Evolutionary conservation across 208 protist genomes (phyloP).

Genomic region (Leishmania braziliensis): DNA sequence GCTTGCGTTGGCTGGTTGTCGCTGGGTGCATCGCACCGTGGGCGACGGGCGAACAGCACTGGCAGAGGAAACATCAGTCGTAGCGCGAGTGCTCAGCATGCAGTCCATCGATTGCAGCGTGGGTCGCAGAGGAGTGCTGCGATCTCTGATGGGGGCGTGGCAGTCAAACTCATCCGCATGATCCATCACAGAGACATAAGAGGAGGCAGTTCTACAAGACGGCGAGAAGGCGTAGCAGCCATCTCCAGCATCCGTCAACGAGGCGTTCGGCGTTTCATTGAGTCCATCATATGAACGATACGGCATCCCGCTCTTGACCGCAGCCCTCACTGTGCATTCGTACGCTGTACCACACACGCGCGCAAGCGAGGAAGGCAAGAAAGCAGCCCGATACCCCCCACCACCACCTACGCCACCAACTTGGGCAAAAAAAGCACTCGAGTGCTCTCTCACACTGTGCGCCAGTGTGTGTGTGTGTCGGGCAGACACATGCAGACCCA

Average conservation of each 20-base stretch:
- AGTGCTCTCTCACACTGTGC: neutral
- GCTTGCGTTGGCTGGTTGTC: neutral
- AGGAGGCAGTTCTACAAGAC: conserved; percentile 20
- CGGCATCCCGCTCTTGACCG: neutral
- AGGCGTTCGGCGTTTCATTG: conserved; percentile 3
- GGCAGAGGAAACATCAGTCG: neutral
- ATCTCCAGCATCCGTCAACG: neutral
- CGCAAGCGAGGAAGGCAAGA: neutral
- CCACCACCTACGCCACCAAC: neutral
- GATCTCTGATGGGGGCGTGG: conserved; percentile 16
- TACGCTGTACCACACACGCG: neutral
- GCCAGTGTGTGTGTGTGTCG: neutral
- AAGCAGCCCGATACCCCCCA: neutral
- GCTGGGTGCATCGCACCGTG: neutral
- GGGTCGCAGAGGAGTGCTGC: neutral
- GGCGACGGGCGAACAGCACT: neutral
- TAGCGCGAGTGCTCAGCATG: neutral
- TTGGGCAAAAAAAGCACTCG: neutral
- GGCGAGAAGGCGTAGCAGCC: conserved; percentile 36
- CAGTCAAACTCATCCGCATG: conserved; percentile 24
- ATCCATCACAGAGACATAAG: conserved; percentile 23
- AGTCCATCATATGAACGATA: neutral
- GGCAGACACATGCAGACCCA: neutral
- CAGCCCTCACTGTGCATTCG: neutral
- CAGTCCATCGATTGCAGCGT: neutral